Evolutionary conservation across 768 basidiomycete genomes (phyloP), one percentile per base, ranked within the genome.

Genomic region (Tricholoma sp.): DNA sequence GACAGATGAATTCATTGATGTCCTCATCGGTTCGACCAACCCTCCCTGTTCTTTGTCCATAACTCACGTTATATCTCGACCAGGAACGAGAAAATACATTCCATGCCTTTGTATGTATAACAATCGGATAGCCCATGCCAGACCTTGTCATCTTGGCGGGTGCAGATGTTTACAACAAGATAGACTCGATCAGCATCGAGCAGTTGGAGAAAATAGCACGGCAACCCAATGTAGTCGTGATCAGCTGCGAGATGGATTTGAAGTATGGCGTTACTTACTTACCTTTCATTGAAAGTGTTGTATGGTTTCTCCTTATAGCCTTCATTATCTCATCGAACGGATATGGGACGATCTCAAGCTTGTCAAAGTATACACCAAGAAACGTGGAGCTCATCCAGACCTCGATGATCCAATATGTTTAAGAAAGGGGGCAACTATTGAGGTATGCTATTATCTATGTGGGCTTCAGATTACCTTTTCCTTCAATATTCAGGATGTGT

Each of bases 1-100:
- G 7, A 89, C 88, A 4, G 96, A 98, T 68, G 93, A 98, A 69
- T 97, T 99, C 66, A 96, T 99, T 61, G 97, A 99, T 68, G 92
- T 98, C n/a, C 79, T 99, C 21, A 91, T 99, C 52, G 97, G 94
- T 85, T 64, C 67, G 64, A 27, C 21, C 47, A 45, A 34, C 29
- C 7, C 24, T 8, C 12, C 11, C 16, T 35, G 12, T 21, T 6
- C 39, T 18, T 37, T 58, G 6, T 22, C 4, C 14, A 12, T 34
- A 9, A 32, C 9, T 29, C 57, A 47, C 32, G 55, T 19, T 16
- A 37, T 16, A 35, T 31, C 11, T n/a, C 51, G 54, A 35, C 7
- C 62, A 91, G 91, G 91, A 19, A 95, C 89, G 6, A 83, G 96
- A 64, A 98, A 98, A 79, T 98, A 98, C 66, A 81, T 97, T 2